phyloP scores from a whole-genome alignment of 805 yeast genomes.

The Suhomyces prunicola region DNA sequence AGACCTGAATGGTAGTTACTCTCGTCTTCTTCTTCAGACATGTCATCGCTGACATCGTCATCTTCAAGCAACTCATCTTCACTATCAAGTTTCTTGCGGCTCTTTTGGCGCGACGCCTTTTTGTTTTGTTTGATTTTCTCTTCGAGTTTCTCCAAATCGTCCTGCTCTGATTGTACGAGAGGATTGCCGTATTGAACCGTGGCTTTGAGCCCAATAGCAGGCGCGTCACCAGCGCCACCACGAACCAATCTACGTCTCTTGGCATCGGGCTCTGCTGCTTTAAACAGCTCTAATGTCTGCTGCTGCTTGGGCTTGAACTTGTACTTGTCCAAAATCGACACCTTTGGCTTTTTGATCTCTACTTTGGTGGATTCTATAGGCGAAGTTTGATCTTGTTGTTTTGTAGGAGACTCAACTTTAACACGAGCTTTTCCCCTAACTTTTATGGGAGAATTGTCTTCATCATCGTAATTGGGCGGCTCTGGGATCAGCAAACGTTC shows the following conservation, averaged over 20 bases:
- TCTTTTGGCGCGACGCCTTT: slow-evolving; percentile 16
- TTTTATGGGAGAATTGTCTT: slow-evolving; percentile 37
- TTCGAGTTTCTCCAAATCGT: slow-evolving; percentile 40
- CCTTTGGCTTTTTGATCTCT: slow-evolving; percentile 35
- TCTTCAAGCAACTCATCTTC: slow-evolving; percentile 41
- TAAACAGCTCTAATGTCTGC: slow-evolving; percentile 28
- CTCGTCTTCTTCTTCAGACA: slow-evolving; percentile 45
- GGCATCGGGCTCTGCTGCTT: slow-evolving; percentile 18
- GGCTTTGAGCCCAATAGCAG: background rate
- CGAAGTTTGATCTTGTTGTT: slow-evolving; percentile 9
- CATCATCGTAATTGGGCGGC: slow-evolving; percentile 20
- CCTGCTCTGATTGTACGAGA: slow-evolving; percentile 8
- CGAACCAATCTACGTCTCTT: slow-evolving; percentile 38
- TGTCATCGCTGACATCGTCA: slow-evolving; percentile 46
- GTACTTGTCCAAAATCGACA: slow-evolving; percentile 43
- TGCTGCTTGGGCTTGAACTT: slow-evolving; percentile 29
- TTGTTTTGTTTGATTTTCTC: slow-evolving; percentile 36
- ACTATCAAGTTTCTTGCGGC: slow-evolving; percentile 7
- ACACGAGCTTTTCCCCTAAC: slow-evolving; percentile 30
- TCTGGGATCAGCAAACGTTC: background rate
- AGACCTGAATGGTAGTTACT: slow-evolving; percentile 33
- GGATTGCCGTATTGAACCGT: background rate
- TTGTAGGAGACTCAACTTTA: slow-evolving; percentile 10
- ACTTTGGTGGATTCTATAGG: slow-evolving; percentile 37
- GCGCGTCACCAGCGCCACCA: slow-evolving; percentile 10